Conservation (phyloP, 208 protist genomes). For the Acanthamoeba triangularis region DNA sequence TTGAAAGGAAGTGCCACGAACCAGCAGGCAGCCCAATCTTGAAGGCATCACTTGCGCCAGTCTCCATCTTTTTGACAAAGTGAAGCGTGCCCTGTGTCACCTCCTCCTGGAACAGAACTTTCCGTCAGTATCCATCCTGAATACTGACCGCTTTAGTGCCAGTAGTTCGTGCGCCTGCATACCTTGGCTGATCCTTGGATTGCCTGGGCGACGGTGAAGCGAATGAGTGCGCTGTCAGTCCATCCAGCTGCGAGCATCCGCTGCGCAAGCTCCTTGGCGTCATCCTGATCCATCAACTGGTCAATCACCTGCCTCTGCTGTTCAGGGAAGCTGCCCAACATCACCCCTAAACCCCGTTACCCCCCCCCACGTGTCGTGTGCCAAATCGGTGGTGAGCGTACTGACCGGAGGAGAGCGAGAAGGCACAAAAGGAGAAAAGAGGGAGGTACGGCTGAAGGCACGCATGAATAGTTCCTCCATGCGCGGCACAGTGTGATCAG, state of each 20-base stretch:
- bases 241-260: background rate
- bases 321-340: conserved; percentile 28
- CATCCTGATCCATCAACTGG: background rate
- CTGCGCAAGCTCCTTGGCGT: background rate
- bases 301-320: conserved; percentile 36
- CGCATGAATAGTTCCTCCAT: conserved; percentile 48
- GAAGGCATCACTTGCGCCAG: background rate
- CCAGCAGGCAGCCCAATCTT: conserved; percentile 15
- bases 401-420: background rate
- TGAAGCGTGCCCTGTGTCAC: background rate
- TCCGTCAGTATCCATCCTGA: background rate
- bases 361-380: background rate
- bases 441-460: background rate
- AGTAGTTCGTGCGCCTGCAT: background rate
- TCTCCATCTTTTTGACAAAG: conserved; percentile 22
- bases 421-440: too few relatives aligned
- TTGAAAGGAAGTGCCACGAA: background rate
- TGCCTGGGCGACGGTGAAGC: conserved; percentile 9
- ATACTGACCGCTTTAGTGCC: too few relatives aligned
- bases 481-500: background rate
- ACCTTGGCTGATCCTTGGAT: background rate
- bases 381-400: background rate
- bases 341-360: background rate
- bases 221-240: background rate
- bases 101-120: background rate